A percentile compares a stretch with the other conserved stretches of the same genome.
phyloP scores from a whole-genome alignment of 140 eudicot genomes.

The Erigeron philadelphicus region DNA sequence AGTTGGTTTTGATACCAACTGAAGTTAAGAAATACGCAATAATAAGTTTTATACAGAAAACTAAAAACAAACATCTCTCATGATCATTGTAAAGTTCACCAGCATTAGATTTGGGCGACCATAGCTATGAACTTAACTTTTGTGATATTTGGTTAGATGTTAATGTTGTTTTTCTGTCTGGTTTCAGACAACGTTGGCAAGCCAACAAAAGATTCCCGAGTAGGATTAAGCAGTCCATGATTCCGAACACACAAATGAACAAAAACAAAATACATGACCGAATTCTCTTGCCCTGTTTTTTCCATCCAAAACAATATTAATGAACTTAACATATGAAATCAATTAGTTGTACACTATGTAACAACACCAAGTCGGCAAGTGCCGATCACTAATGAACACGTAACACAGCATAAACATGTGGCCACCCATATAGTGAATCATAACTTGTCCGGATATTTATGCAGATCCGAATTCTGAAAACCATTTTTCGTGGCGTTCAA shows the following conservation, averaged over 20 bases:
- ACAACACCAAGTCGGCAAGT: not conserved
- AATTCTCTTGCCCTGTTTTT: not conserved
- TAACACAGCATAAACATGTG: too few relatives aligned
- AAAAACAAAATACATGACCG: constrained; percentile 15
- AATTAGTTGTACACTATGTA: constrained; percentile 3
- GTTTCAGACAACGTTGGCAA: not conserved
- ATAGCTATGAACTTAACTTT: constrained; percentile 32
- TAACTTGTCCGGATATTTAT: constrained; percentile 20
- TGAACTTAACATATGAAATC: not conserved
- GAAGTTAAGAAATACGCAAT: constrained; percentile 9
- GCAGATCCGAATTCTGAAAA: constrained; percentile 87
- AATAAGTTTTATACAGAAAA: constrained; percentile 29
- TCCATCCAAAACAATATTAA: not conserved
- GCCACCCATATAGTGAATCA: not conserved
- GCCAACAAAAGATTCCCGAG: not conserved
- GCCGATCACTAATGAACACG: too few relatives aligned
- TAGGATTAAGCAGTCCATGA: constrained; percentile 11
- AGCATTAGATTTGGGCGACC: constrained; percentile 22
- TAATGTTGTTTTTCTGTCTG: not conserved
- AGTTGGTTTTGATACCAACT: not conserved
- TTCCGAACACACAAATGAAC: constrained; percentile 32
- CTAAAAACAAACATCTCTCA: constrained; percentile 18
- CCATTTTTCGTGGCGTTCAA: constrained; percentile 92
- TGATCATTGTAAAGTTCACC: constrained; percentile 36
- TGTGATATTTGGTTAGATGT: not conserved